These are phyloP conservation scores for Cordyceps sp. DNA, from an alignment of 2,329 filamentous ascomycete genomes.

Conservation along the genomic window DNA sequence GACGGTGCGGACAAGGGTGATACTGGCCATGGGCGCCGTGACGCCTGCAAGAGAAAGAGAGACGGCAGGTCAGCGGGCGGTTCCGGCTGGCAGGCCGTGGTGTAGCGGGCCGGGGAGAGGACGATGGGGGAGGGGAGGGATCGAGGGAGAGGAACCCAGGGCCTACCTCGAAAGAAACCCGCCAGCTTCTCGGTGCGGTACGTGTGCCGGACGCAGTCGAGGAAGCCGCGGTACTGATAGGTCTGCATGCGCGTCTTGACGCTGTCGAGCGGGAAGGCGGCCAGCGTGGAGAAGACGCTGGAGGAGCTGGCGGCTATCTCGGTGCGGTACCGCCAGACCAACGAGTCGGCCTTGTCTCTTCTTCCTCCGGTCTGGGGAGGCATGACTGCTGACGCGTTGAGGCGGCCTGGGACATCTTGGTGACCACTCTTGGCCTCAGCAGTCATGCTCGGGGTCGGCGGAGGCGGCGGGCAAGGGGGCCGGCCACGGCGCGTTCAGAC, in stretches of 20 bases:
- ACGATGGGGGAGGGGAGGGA: neutral
- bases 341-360: conserved; percentile 17
- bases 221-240: conserved; percentile 60
- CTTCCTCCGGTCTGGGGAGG: conserved; percentile 8
- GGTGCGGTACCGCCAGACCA: conserved; percentile 63
- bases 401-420: conserved; percentile 21
- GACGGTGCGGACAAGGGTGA: conserved; percentile 60
- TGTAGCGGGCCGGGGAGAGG: too few relatives aligned
- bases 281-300: conserved; percentile 62
- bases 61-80: neutral
- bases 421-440: conserved; percentile 17
- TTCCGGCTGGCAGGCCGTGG: too few relatives aligned
- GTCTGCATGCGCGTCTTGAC: conserved; percentile 85
- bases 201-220: conserved; percentile 58
- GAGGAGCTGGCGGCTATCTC: conserved; percentile 65
- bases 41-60: conserved; percentile 34
- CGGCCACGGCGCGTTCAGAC: conserved; percentile 11
- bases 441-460: conserved; percentile 15
- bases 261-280: conserved; percentile 75
- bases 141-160: conserved; percentile 5
- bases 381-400: conserved; percentile 12
- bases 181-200: conserved; percentile 56
- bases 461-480: conserved; percentile 1
- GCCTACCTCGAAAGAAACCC: conserved; percentile 75
- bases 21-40: conserved; percentile 62